Evolutionary conservation across 2,329 filamentous ascomycete species (phyloP), one percentile per base, ranked within the genome.

Genomic region (Stemphylium vesicarium): DNA sequence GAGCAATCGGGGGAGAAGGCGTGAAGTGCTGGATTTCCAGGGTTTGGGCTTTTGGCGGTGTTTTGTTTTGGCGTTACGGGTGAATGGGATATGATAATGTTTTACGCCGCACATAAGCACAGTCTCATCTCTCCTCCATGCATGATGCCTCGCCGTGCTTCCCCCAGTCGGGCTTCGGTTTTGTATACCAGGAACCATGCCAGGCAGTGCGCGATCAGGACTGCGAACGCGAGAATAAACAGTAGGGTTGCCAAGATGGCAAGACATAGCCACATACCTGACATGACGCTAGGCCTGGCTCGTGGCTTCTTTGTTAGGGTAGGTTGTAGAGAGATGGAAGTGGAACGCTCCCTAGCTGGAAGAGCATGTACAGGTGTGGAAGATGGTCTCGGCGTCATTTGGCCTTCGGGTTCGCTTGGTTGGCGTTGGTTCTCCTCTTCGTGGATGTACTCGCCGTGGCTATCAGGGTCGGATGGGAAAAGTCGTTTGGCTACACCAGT

Each of bases 151-250:
- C 50, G 56, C 8, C 64, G 55, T 31, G 63, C 58, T 29, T 69
- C 66, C 12, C 64, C 68, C 3, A 73, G 42, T 15, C 66, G 44
- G 2, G 62, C 64, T 42, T 71, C 69, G 0, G 68, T 69, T 29
- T 70, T 72, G 50, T 68, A 70, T 10, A 71, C 62, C 6, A 74
- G 38, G 26, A 71, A 71, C 63, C 62, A 64, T 6, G 65, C 66
- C 16, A 73, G 35, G 20, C 57, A 66, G 39, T 74, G 64, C 16
- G 65, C 66, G 12, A 68, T 41, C n/a, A 72, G 46, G 4, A 66
- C 44, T 4, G 64, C 62, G 45, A 68, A 66, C 0, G 32, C 44
- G 2, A 69, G 55, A n/a, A 69, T 15, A 31, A 61, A 62, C 2
- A 66, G 31, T 2, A 66, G 4, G 31, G 60, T 8, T 8, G 51